Conservation (phyloP, 1,139 yeast species). For the Saccharomyces hybrid region DNA sequence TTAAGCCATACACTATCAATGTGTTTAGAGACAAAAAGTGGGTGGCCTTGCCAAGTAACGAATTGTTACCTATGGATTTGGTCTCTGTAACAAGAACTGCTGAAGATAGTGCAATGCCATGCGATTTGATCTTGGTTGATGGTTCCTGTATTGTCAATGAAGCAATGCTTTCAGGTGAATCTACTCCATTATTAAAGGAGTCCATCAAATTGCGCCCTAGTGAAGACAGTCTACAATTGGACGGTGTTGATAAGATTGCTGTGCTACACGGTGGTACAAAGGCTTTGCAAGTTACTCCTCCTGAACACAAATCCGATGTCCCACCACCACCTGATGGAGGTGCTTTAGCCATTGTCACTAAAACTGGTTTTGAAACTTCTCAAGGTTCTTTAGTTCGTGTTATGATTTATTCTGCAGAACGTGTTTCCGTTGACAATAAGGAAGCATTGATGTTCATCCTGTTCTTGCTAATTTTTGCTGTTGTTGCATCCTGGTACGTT, state of each 20-base stretch:
- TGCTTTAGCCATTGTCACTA: conserved; percentile 81
- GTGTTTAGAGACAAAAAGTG: conserved; percentile 67
- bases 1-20: conserved; percentile 76
- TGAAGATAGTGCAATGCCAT: conserved; percentile 93
- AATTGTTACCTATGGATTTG: conserved; percentile 84
- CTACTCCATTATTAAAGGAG: conserved; percentile 92
- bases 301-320: conserved; percentile 40
- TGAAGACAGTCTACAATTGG: conserved; percentile 58
- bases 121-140: conserved; percentile 78
- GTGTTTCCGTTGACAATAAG: conserved; percentile 91
- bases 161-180: conserved; percentile 97
- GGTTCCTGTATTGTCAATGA: conserved; percentile 93
- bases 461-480: conserved; percentile 82
- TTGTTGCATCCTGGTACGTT: conserved; percentile 95
- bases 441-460: conserved; percentile 90
- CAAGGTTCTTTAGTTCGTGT: conserved; percentile 97
- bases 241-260: conserved; percentile 83
- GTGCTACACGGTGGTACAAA: conserved; percentile 94
- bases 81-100: conserved; percentile 84
- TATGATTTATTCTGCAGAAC: conserved; percentile 94
- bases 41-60: conserved; percentile 61
- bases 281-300: conserved; percentile 81
- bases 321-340: conserved; percentile 80
- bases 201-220: conserved; percentile 77
- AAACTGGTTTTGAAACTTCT: conserved; percentile 95